Evolutionary conservation across 2,329 filamentous ascomycete genomes (phyloP).

Genomic region (Pyrenophora teres): DNA sequence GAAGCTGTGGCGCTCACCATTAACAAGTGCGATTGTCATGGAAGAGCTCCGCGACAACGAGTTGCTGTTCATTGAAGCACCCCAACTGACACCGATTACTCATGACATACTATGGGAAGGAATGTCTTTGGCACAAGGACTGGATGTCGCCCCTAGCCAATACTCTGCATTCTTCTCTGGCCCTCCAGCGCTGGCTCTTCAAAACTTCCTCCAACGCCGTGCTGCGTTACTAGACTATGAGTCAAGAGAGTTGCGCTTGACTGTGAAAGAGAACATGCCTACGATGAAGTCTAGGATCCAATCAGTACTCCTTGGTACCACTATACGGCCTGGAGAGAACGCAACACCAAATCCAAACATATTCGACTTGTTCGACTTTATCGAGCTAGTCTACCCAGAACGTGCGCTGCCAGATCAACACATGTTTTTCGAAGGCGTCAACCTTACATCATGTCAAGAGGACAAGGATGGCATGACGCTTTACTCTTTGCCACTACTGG

Average conservation of each 20-base stretch:
- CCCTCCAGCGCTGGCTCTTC: conserved; percentile 69
- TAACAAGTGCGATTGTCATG: conserved; percentile 77
- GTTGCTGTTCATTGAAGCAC: conserved; percentile 77
- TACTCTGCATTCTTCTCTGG: conserved; percentile 69
- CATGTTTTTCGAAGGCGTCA: conserved; percentile 66
- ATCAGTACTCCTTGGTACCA: conserved; percentile 75
- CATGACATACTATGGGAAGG: conserved; percentile 76
- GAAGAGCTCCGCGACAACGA: conserved; percentile 79
- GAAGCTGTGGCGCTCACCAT: conserved; percentile 79
- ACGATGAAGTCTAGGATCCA: conserved; percentile 53
- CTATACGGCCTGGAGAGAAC: conserved; percentile 68
- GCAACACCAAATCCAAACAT: conserved; percentile 72
- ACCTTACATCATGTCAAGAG: conserved; percentile 66
- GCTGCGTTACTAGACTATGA: conserved; percentile 83
- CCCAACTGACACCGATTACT: conserved; percentile 72
- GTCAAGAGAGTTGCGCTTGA: conserved; percentile 79
- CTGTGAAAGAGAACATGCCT: conserved; percentile 71
- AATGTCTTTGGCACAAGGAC: conserved; percentile 57
- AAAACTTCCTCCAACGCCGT: conserved; percentile 78
- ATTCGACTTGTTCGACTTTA: conserved; percentile 93
- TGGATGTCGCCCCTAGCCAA: conserved; percentile 27
- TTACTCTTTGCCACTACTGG: conserved; percentile 72
- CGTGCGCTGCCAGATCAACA: conserved; percentile 58
- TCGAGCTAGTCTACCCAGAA: conserved; percentile 64
- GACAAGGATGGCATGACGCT: conserved; percentile 62